These are phyloP conservation scores for Cinchona pubescens DNA, from an alignment of 257 asterid genomes.

Conservation along the genomic window DNA sequence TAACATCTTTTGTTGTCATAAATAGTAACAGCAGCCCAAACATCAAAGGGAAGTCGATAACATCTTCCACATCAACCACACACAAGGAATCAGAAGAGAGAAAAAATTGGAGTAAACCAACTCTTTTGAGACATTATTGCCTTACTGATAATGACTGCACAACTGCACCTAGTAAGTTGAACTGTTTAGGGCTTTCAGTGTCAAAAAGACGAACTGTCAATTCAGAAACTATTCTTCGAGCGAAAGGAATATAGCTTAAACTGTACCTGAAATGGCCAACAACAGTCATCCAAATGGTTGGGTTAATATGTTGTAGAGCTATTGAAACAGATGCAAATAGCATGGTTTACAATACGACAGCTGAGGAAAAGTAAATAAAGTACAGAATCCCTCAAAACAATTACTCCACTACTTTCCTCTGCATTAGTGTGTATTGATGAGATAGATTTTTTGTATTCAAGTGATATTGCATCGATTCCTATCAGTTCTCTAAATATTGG, in stretches of 20 bases:
- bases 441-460: background rate
- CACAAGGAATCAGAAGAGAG: background rate
- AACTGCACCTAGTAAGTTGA: constrained; percentile 10
- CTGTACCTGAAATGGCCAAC: constrained; percentile 75
- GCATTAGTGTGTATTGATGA: background rate
- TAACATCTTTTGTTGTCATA: constrained; percentile 14
- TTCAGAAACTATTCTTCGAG: constrained; percentile 81
- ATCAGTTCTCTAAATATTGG: background rate
- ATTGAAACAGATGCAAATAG: background rate
- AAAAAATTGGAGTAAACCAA: constrained; percentile 11
- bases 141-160: constrained; percentile 13
- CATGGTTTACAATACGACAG: background rate
- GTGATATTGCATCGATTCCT: background rate
- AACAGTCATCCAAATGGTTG: background rate
- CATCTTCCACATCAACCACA: background rate
- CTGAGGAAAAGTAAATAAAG: background rate
- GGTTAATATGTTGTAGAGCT: background rate
- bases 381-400: background rate
- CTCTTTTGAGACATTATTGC: constrained; percentile 13
- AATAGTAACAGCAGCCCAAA: constrained; percentile 15
- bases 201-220: constrained; percentile 83
- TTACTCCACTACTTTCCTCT: background rate
- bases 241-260: constrained; percentile 88
- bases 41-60: background rate
- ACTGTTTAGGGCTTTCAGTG: constrained; percentile 73